Base-by-base conservation (phyloP, 768 basidiomycete genomes). In the Mycena olivaceomarginata region DNA sequence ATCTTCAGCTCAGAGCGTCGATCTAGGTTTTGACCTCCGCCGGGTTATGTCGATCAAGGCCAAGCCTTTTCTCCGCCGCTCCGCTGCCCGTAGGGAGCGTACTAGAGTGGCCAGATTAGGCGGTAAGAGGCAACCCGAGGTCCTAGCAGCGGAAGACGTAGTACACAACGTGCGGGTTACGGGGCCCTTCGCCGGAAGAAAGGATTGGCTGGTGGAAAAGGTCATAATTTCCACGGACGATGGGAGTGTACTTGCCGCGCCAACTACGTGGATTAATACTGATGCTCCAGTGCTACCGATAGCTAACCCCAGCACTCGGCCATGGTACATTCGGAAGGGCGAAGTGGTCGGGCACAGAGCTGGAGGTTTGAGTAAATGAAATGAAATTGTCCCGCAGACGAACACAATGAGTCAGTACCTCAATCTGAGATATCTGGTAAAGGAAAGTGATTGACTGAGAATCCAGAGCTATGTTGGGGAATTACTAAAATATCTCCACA, bases 171-270 rank as follows among this genome's bases (percentile, higher is more conserved):
- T 81, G 0, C 18, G 39, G 8, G 62, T 81, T 0, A 37, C 31
- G 4, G 74, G 64, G 0, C 67, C 74, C 2, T 76, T 75, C 20
- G 71, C 66, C 8, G 75, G 65, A 12, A 3, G 53, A 2, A 16
- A 65, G 1, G 69, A 77, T 5, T 81, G 80, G 80, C 22, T 81
- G 7, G 72, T 81, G 2, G 80, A 80, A 39, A 76, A 74, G 62
- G 31, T 77, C 4, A 12, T 18, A 2, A 64, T 64, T 1, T 5
- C 62, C 7, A 43, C 40, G 1, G 62, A 64, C 5, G 62, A 64
- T 20, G 62, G 18, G 40, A 64, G 62, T 20, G 62, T 64, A 1
- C 3, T 64, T 11, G 62, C 62, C 1, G 41, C 62, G 5, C 62
- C 62, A 4, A 64, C 62, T 8, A 64, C 62, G 9, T 40, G 20